Evolutionary conservation across 2,329 filamentous ascomycete genomes (phyloP), one percentile per base, ranked within the genome.

Genomic region (Fusarium nanum): DNA sequence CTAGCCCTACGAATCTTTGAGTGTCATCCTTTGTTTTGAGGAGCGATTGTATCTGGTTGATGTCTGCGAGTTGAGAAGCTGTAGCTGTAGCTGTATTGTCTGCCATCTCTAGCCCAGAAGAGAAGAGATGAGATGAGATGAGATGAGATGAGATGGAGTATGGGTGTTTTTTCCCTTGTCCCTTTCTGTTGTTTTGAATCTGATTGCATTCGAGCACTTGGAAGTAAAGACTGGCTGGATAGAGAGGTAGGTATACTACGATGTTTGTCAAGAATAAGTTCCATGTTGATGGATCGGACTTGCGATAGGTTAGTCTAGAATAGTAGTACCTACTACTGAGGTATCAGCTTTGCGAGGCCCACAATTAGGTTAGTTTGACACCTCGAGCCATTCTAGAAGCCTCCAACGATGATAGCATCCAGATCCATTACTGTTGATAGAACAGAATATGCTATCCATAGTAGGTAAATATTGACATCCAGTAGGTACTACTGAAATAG

Each of bases 1-100:
- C 88, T 23, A 92, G 81, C 10, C 89, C 90, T 41, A 91, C 89
- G 70, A 92, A 92, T 73, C 88, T 85, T 22, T 88, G 87, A 1
- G 90, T 92, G 75, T 92, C 90, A 75, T 91, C 86, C 64, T 88
- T 89, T 56, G 86, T 79, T 56, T 82, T 81, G 34, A 92, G 83
- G 5, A 91, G 83, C 3, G 81, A 73, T 68, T 87, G 81, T 56
- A 91, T 85, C 72, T 86, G 86, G 53, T 84, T 78, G 54, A 81
- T 57, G 57, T 74, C 76, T 40, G 70, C 68, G 8, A 61, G 44
- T 44, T 57, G 64, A 22, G 72, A 58, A 27, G 62, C 22, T 52
- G 52, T 27, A 41, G 27, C 10, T 28, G 27, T 28, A 27, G 62
- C 40, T 18, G 64, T 30, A 41, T 64, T 64, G 10, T 53, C 16